Evolutionary conservation across 1,284 basidiomycete species (phyloP).

Genomic region (Ceratobasidium sp.): DNA sequence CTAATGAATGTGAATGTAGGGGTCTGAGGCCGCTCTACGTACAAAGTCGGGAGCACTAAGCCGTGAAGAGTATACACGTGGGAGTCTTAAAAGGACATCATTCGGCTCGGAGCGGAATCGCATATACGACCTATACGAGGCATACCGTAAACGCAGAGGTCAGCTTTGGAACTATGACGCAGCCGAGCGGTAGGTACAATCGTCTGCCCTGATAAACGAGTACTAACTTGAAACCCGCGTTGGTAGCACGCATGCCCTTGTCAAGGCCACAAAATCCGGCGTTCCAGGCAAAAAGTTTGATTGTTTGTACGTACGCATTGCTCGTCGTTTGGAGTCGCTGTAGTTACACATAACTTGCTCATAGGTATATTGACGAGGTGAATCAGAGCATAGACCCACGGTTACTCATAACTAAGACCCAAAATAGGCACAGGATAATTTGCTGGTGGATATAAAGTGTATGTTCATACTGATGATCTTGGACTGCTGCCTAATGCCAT

Average conservation of each 20-base stretch:
- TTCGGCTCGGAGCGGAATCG: slow-evolving; percentile 59
- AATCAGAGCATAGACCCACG: not conserved
- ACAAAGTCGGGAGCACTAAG: slow-evolving; percentile 54
- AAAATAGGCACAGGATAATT: slow-evolving; percentile 60
- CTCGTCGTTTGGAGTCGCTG: not conserved
- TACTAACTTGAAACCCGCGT: not conserved
- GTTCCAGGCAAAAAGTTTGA: slow-evolving; percentile 9
- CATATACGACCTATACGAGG: slow-evolving; percentile 63
- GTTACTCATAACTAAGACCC: not conserved
- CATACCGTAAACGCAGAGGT: slow-evolving; percentile 59
- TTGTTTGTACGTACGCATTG: slow-evolving; percentile 45
- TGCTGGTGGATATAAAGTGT: slow-evolving; percentile 70
- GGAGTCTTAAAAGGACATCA: slow-evolving; percentile 59
- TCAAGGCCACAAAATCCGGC: not conserved
- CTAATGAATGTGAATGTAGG: too few species aligned
- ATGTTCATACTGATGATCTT: slow-evolving; percentile 41
- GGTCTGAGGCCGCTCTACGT: slow-evolving; percentile 59
- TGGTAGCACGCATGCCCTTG: slow-evolving; percentile 38
- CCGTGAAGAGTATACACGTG: slow-evolving; percentile 54
- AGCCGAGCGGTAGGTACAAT: slow-evolving; percentile 61
- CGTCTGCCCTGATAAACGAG: slow-evolving; percentile 5
- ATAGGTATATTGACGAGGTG: slow-evolving; percentile 75
- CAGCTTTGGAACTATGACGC: slow-evolving; percentile 60
- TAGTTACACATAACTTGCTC: slow-evolving; percentile 44
- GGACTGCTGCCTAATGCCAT: not conserved